Base-by-base conservation (phyloP, 2,329 filamentous ascomycete species). In the Cladophialophora chaetospira region DNA sequence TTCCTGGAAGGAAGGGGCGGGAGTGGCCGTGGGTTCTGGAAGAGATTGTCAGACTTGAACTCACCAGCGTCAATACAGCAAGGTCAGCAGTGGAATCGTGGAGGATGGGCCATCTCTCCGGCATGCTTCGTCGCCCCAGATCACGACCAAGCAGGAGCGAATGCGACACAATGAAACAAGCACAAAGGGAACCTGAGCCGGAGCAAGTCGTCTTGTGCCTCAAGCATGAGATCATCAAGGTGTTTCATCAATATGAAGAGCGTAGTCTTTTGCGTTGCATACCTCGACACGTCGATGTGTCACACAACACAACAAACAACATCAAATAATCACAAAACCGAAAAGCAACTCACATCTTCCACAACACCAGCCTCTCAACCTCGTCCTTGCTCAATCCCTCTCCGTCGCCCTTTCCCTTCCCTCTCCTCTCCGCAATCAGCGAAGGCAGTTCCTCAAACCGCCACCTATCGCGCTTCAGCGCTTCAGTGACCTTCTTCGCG, bases 311-410 rank as follows among this genome's bases (percentile, higher is more conserved):
- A 28, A 21, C 5, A 13, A 19, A 49, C 15, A 26, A 29, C 6
- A 33, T 33, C 29, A 33, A 33, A 13, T 33, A 6, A 13, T 13
- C 29, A 45, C 9, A 29, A 40, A 33, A 17, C 21, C 3, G 19
- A 15, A 3, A 21, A 44, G 23, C 19, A 40, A 69, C 71, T 65
- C 63, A 77, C 75, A 73, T 65, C 61, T 77, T 77, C 75, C 75
- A 77, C 44, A 75, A 72, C 63, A 77, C 73, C 48, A 75, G 60
- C 46, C 61, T 65, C 45, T 72, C 63, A 31, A 75, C 43, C n/a
- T 58, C 62, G 3, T 63, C 58, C 8, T 67, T 61, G 17, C 54
- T 45, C n/a, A 64, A 11, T 38, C 46, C 17, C 15, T 29, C 31
- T 4, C 29, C 8, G 15, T 35, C 2, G 38, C 19, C 40, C 8